These are phyloP conservation scores for Hymenoscyphus occultus DNA, from an alignment of 2,329 filamentous ascomycete species.

Conservation along the genomic window DNA sequence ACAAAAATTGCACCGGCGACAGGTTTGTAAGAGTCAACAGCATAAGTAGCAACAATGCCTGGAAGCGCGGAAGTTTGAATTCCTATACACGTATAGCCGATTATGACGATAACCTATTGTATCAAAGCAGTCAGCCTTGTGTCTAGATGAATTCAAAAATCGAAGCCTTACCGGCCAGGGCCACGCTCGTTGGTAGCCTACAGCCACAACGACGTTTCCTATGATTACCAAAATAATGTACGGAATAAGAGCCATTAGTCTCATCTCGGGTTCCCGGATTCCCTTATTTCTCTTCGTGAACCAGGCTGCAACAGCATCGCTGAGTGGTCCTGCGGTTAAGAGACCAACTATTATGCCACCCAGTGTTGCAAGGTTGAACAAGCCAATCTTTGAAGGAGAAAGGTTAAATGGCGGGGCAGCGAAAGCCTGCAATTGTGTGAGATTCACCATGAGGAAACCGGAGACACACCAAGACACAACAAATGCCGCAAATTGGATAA, in stretches of 20 bases:
- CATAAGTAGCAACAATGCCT: slow-evolving; percentile 56
- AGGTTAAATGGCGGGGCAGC: slow-evolving; percentile 31
- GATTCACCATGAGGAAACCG: slow-evolving; percentile 56
- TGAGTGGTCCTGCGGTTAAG: slow-evolving; percentile 47
- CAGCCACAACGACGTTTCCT: slow-evolving; percentile 46
- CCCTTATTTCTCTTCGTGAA: slow-evolving; percentile 35
- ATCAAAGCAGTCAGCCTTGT: slow-evolving; percentile 48
- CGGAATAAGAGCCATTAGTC: slow-evolving; percentile 36
- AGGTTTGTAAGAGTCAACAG: slow-evolving; percentile 64
- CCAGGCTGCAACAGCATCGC: slow-evolving; percentile 37
- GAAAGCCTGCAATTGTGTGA: slow-evolving; percentile 48
- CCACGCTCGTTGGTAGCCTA: slow-evolving; percentile 45
- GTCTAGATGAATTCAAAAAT: slow-evolving; percentile 51
- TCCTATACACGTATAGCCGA: slow-evolving; percentile 54
- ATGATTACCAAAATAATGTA: slow-evolving; percentile 41
- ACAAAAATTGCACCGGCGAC: slow-evolving; percentile 59
- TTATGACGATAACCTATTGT: slow-evolving; percentile 45
- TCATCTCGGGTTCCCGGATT: slow-evolving; percentile 40
- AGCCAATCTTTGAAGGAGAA: slow-evolving; percentile 44
- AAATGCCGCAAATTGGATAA: slow-evolving; percentile 60
- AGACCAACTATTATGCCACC: slow-evolving; percentile 46
- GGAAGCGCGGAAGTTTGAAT: slow-evolving; percentile 59
- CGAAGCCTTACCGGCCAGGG: slow-evolving; percentile 58
- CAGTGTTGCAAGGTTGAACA: slow-evolving; percentile 51
- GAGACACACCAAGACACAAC: slow-evolving; percentile 56